phyloP scores from a whole-genome alignment of 306 rosid genomes.

The Astragalus membranaceus region DNA sequence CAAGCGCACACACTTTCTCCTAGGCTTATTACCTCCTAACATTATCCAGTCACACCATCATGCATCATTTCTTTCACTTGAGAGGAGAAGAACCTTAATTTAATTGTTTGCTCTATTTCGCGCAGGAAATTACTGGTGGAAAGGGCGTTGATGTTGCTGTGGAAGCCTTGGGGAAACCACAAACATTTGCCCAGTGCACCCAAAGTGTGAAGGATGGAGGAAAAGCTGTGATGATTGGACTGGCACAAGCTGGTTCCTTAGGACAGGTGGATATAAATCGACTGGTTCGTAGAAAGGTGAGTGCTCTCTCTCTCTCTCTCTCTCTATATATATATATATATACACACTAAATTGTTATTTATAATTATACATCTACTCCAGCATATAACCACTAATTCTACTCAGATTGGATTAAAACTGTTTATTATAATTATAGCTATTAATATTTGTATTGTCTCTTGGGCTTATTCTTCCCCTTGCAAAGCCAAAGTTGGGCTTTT shows the following conservation, averaged over 20 bases:
- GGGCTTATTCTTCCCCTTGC: too few species aligned
- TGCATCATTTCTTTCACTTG: constrained; percentile 3
- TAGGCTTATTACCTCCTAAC: not conserved
- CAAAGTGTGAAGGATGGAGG: constrained; percentile 93
- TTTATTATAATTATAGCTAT: too few species aligned
- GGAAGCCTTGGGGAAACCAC: constrained; percentile 90
- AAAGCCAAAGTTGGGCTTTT: too few species aligned
- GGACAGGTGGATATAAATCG: constrained; percentile 91
- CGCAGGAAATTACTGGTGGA: constrained; percentile 93
- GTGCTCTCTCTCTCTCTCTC: too few species aligned
- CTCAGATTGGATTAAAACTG: not conserved
- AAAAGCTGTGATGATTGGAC: constrained; percentile 94
- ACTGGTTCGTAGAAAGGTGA: constrained; percentile 90
- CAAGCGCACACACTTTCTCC: not conserved
- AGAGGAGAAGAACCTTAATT: not conserved
- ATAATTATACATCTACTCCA: not conserved
- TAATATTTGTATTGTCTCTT: too few species aligned
- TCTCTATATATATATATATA: not conserved
- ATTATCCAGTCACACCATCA: not conserved
- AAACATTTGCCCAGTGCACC: constrained; percentile 76
- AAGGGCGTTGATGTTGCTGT: constrained; percentile 88
- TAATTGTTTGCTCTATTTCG: constrained; percentile 7
- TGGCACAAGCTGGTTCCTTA: constrained; percentile 61
- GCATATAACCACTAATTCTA: not conserved
- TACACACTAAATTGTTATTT: too few species aligned